Evolutionary conservation across 768 basidiomycete species (phyloP), one percentile per base, ranked within the genome.

Genomic region (Lactarius pseudohatsudake): DNA sequence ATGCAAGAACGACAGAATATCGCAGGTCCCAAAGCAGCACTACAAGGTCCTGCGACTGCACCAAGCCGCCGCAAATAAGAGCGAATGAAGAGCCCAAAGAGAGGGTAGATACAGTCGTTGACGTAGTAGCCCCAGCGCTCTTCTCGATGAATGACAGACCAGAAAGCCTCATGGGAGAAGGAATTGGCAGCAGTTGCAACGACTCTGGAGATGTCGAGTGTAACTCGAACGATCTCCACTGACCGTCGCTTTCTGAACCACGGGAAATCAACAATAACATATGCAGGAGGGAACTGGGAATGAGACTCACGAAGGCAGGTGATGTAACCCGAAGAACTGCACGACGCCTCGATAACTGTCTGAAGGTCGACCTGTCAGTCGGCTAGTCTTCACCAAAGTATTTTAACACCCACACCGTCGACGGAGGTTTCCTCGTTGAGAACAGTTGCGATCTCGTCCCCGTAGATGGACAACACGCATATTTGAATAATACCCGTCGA

Each of bases 1-100:
- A 79, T 2, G 86, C 78, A n/a, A 90, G 78, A 28, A 90, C 76
- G 40, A 89, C 84, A 20, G 84, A 84, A 69, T 86, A 90, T 66
- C 85, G 85, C 26, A 90, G 76, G 68, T 90, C 88, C 88, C 89
- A 90, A 34, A 90, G 74, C 20, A 86, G 83, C 34, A 90, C 74
- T 18, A 78, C 76, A 60, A 89, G 78, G 64, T 84, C 83, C 30
- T 66, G 72, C 40, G 78, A 71, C 0, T 79, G 73, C 8, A 77
- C 69, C 36, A 79, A 78, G 57, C 79, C 54, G 32, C 77, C 80
- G 47, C 83, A 83, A 11, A 90, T 79, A 53, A 90, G 79, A 56
- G 85, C 83, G 57, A 86, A 80, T 0, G 86, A 87, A 0, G 86
- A 83, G 1, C 81, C 81, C 18, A 89, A 73, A 3, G 87, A 80